Percentiles rank a stretch among this genome's conserved stretches.
Conservation (phyloP, 2,329 filamentous ascomycete species). For the Pezicula rhizophila region DNA sequence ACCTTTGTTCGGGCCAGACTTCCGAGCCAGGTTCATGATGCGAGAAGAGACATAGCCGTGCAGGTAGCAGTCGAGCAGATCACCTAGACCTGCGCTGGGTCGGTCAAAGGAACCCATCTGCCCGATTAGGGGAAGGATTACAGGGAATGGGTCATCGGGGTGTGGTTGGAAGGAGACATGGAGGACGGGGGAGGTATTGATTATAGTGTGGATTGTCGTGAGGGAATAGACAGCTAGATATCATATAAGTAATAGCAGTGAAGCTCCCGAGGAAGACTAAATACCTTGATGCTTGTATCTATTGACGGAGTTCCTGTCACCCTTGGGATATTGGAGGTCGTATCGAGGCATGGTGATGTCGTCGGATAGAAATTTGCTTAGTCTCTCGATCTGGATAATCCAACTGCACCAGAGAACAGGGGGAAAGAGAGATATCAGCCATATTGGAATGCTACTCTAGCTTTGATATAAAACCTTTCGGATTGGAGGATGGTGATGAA, state of each 20-base stretch:
- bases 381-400: background rate
- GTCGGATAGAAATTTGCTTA: background rate
- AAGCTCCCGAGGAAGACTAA: background rate
- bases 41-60: conserved; percentile 64
- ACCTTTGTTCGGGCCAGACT: conserved; percentile 32
- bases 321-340: conserved; percentile 20
- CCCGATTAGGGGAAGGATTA: conserved; percentile 78
- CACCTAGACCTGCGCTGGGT: background rate
- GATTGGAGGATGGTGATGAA: background rate
- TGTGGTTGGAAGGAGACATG: conserved; percentile 68
- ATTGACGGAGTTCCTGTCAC: conserved; percentile 19
- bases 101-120: conserved; percentile 68
- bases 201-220: conserved; percentile 68
- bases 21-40: conserved; percentile 58
- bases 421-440: background rate
- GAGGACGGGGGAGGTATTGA: conserved; percentile 69
- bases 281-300: conserved; percentile 22
- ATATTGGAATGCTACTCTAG: background rate
- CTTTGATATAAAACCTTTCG: background rate
- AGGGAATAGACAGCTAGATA: conserved; percentile 14
- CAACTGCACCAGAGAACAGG: background rate
- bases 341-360: conserved; percentile 14
- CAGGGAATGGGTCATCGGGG: conserved; percentile 54
- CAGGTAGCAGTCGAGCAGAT: background rate
- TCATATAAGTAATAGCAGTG: background rate